Base-by-base conservation (phyloP, 2,329 filamentous ascomycete species). In the Colletotrichum sp. region DNA sequence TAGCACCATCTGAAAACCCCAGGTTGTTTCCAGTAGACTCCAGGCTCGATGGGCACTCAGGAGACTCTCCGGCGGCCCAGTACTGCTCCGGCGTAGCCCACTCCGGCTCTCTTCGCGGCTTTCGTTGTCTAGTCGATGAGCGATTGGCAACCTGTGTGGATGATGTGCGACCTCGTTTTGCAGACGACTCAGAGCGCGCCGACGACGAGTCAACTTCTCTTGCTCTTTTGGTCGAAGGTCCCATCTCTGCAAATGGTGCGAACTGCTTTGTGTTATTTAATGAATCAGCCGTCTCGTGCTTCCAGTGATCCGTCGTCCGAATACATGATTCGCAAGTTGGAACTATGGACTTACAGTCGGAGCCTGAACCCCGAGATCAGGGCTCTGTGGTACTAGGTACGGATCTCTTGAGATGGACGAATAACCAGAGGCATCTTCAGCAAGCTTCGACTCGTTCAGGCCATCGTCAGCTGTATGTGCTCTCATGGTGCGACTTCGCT, bases 21-120 rank as follows among this genome's bases (percentile, higher is more conserved):
- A n/a, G n/a, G 6, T 24, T 24, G n/a, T 52, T 52, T 1, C 0
- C n/a, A 13, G 0, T 13, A 24, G n/a, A 52, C 1, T 2, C 43
- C 6, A 24, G 43, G 43, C 4, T 52, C 21, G 43, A 13, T 0
- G 3, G 10, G 6, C 2, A 0, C 0, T 52, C 43, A 1, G 43
- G 43, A 24, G n/a, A 52, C n/a, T 52, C 43, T 52, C 43, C 43
- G 43, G 43, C 43, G 6, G 43, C 43, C 43, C 43, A 7, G 43
- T 52, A 52, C 12, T 52, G 43, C n/a, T 52, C 43, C 2, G 0
- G 0, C 12, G 43, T 52, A 7, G 43, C n/a, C n/a, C 43, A 52
- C 12, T 52, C n/a, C 6, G n/a, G 43, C 10, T 52, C 43, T 21
- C 43, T 52, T 52, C 43, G 43, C n/a, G 6, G 0, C 43, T 52